phyloP scores from a whole-genome alignment of 345 rosid genomes.

The Garcia nutans region DNA sequence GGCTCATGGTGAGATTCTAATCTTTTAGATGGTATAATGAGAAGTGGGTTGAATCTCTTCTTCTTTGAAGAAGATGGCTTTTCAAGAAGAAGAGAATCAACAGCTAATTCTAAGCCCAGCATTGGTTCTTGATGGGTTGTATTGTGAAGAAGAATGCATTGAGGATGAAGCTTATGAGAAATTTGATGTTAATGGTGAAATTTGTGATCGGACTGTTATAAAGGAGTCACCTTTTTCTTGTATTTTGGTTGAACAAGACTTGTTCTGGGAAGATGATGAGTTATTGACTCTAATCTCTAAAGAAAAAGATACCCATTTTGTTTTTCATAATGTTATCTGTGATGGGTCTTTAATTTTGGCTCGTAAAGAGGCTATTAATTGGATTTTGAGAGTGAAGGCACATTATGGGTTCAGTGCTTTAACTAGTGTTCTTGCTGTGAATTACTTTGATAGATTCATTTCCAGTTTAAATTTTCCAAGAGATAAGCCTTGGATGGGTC shows the following conservation, averaged over 20 bases:
- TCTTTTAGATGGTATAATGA: constrained; percentile 51
- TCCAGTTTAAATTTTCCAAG: constrained; percentile 49
- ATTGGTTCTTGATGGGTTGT: constrained; percentile 53
- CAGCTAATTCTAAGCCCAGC: constrained; percentile 30
- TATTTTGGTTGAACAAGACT: constrained; percentile 44
- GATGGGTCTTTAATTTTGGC: constrained; percentile 44
- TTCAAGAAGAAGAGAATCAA: constrained; percentile 43
- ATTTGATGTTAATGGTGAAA: constrained; percentile 26
- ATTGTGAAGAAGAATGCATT: constrained; percentile 63
- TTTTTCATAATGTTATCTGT: constrained; percentile 23
- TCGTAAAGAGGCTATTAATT: constrained; percentile 65
- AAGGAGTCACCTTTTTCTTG: constrained; percentile 49
- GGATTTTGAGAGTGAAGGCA: constrained; percentile 65
- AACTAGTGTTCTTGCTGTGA: constrained; percentile 73
- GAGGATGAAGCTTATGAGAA: constrained; percentile 35
- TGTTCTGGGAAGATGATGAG: constrained; percentile 66
- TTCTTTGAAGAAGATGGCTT: constrained; percentile 56
- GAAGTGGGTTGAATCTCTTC: constrained; percentile 44
- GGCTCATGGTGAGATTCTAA: background rate
- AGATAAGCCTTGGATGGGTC: constrained; percentile 93
- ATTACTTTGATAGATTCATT: constrained; percentile 84
- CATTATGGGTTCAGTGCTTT: constrained; percentile 61
- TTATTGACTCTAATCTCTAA: constrained; percentile 49
- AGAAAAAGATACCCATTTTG: constrained; percentile 51
- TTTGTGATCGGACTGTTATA: constrained; percentile 22